Conservation (phyloP, 2,329 filamentous ascomycete species). For the Aspergillus fischeri region DNA sequence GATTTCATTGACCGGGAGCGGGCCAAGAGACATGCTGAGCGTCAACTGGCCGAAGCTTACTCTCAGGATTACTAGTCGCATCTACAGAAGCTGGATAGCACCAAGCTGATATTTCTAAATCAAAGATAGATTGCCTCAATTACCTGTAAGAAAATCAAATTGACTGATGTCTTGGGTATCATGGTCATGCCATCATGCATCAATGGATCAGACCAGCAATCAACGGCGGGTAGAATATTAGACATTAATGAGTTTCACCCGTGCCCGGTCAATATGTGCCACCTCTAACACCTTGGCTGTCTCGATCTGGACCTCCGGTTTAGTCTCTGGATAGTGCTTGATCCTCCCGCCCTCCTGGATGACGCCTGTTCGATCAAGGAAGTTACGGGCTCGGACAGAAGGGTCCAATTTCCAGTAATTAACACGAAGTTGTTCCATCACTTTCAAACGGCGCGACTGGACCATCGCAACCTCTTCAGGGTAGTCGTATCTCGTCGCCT, state of each 20-base stretch:
- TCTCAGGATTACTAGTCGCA: slow-evolving; percentile 5
- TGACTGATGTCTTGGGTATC: neutral
- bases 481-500: slow-evolving; percentile 41
- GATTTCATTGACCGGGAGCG: slow-evolving; percentile 56
- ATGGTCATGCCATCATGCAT: neutral
- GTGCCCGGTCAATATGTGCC: slow-evolving; percentile 7
- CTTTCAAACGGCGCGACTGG: slow-evolving; percentile 53
- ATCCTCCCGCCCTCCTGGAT: slow-evolving; percentile 62
- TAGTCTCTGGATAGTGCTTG: slow-evolving; percentile 58
- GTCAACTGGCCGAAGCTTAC: slow-evolving; percentile 46
- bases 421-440: slow-evolving; percentile 61
- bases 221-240: neutral
- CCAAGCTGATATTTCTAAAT: neutral
- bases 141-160: neutral
- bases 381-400: slow-evolving; percentile 70
- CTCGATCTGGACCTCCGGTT: slow-evolving; percentile 4
- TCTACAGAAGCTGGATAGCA: neutral
- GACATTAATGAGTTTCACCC: slow-evolving; percentile 12
- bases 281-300: slow-evolving; percentile 12
- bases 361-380: slow-evolving; percentile 75
- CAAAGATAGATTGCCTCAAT: neutral
- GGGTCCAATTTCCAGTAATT: slow-evolving; percentile 90
- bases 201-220: too few relatives aligned
- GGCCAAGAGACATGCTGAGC: slow-evolving; percentile 55
- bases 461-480: slow-evolving; percentile 43